Base-by-base conservation (phyloP, 1,284 basidiomycete genomes). In the Austroboletus niveus region DNA sequence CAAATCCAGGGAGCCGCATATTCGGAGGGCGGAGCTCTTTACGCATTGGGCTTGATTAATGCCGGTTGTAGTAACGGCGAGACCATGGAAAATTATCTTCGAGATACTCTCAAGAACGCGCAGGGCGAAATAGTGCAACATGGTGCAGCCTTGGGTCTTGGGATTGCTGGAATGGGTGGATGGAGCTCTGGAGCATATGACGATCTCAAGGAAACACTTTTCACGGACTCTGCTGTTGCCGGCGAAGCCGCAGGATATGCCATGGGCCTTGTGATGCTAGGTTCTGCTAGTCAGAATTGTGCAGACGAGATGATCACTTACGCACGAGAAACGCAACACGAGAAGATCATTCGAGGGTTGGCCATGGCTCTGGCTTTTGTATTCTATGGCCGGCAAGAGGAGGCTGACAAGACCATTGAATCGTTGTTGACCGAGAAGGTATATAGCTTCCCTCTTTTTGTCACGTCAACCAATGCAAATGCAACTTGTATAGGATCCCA, bases 201-300 rank as follows among this genome's bases (percentile, higher is more conserved):
- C 41, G 89, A 92, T 58, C 77, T 98, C 55, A 92, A 94, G 71
- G 85, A 84, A 53, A 80, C 87, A 4, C 81, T 98, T 41, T 98
- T 93, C 78, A 86, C 81, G 59, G 94, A 98, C 71, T 94, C 91
- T 17, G 95, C 95, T 24, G 85, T 97, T 20, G 92, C 94, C 17
- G 94, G 94, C 17, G 95, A 98, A 72, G 93, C 90, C 5, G 84
- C 93, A 31, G 95, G 95, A 17, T 96, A 92, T 71, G 90, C 92
- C 2, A 97, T 98, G 93, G 95, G 95, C 48, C 77, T 98, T 48
- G 82, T 97, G 65, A 97, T 97, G 94, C 80, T 98, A 14, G 95
- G 93, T 24, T 94, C 92, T 6, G 94, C 84, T 15, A 86, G 84
- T 49, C 76, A 78, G 42, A 86, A 83, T 39, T 84, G 85, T 45